Conservation (phyloP, 1,139 yeast genomes). For the Geotrichum australiense region DNA sequence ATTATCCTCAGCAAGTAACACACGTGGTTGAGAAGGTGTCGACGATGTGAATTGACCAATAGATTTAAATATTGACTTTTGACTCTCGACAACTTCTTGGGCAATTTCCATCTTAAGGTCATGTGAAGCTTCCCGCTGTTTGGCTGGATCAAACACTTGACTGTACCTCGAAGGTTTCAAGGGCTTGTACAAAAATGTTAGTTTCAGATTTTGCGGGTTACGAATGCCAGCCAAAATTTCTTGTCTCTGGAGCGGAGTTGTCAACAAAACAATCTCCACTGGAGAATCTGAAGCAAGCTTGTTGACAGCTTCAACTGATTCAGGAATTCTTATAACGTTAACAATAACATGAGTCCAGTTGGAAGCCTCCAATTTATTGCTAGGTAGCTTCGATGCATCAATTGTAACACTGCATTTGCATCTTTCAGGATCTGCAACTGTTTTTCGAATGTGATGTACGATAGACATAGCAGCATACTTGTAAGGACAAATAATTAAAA, state of each 20-base stretch:
- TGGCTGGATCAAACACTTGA: slow-evolving; percentile 28
- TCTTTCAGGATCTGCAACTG: slow-evolving; percentile 27
- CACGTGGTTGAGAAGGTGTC: slow-evolving; percentile 38
- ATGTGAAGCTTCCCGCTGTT: slow-evolving; percentile 25
- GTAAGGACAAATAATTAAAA: slow-evolving; percentile 31
- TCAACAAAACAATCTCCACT: slow-evolving; percentile 28
- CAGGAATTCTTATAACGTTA: slow-evolving; percentile 25
- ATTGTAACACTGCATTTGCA: slow-evolving; percentile 22
- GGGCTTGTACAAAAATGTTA: slow-evolving; percentile 28
- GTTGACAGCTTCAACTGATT: slow-evolving; percentile 20
- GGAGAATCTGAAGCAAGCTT: slow-evolving; percentile 6
- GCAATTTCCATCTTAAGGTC: slow-evolving; percentile 29
- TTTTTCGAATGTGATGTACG: slow-evolving; percentile 30
- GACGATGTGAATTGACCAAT: slow-evolving; percentile 16
- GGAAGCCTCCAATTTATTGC: background rate
- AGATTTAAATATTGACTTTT: slow-evolving; percentile 23
- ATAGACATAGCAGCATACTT: slow-evolving; percentile 29
- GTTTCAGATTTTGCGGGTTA: slow-evolving; percentile 15
- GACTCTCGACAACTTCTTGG: slow-evolving; percentile 23
- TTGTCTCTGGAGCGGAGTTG: slow-evolving; percentile 31
- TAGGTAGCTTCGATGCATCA: slow-evolving; percentile 17
- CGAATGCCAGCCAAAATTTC: slow-evolving; percentile 21
- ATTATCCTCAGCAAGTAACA: slow-evolving; percentile 83
- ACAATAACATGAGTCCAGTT: slow-evolving; percentile 32
- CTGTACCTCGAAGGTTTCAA: slow-evolving; percentile 28